A percentile compares a stretch with the other conserved stretches of the same genome.
Evolutionary conservation across 495 filamentous ascomycete species (phyloP).

Genomic region (Trichoderma orchidacearum): DNA sequence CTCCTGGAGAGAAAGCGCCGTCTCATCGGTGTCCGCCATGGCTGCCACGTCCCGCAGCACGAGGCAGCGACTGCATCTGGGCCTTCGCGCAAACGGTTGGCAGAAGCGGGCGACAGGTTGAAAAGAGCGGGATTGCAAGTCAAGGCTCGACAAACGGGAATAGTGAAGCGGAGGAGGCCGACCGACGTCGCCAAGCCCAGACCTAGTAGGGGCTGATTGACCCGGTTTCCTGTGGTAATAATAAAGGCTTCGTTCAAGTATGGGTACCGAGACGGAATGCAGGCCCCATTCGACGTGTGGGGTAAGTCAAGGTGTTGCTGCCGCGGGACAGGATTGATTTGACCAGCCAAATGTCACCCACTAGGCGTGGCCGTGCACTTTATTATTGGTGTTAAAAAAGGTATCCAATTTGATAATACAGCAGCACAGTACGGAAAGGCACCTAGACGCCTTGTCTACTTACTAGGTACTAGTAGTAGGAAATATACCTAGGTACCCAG

Average conservation of each 20-base stretch:
- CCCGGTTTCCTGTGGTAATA: background rate
- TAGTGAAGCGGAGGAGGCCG: background rate
- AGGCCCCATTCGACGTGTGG: background rate
- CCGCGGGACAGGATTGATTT: conserved; percentile 1
- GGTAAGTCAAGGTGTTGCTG: background rate
- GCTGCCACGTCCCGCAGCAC: conserved; percentile 3
- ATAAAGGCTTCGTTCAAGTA: too few relatives aligned
- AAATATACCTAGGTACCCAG: too few relatives aligned
- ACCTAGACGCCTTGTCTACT: too few relatives aligned
- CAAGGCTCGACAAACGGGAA: background rate
- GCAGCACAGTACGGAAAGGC: too few relatives aligned
- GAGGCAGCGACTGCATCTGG: conserved; percentile 1
- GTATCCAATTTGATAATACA: too few relatives aligned
- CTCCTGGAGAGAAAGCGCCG: conserved; percentile 48
- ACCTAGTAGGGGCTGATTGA: background rate
- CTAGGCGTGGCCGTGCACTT: background rate
- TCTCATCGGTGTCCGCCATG: conserved; percentile 50
- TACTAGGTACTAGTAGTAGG: too few relatives aligned
- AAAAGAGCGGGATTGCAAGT: too few relatives aligned
- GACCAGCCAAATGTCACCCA: background rate
- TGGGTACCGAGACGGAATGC: background rate
- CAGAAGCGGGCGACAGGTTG: background rate
- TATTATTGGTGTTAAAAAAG: background rate
- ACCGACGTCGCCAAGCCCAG: background rate
- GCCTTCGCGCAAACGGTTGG: background rate